phyloP scores from a whole-genome alignment of 495 filamentous ascomycete genomes.

The Opeltia flavorubescens region DNA sequence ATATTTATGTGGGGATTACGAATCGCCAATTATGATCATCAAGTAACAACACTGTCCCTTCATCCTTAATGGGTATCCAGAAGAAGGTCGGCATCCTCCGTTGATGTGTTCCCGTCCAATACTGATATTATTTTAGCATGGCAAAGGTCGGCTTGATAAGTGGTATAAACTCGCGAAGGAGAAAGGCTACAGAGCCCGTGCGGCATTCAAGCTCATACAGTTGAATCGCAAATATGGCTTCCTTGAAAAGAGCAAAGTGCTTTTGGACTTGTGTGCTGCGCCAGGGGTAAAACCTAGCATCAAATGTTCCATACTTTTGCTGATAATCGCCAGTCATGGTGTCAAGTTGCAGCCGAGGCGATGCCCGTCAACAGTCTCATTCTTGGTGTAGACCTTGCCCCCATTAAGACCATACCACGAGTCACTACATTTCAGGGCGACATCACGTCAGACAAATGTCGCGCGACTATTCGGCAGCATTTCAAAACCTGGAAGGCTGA shows the following conservation, averaged over 20 bases:
- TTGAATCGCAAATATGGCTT: constrained; percentile 99
- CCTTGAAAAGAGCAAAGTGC: constrained; percentile 87
- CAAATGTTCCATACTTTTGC: constrained; percentile 10
- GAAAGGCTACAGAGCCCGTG: constrained; percentile 91
- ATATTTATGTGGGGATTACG: no score
- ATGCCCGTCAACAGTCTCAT: constrained; percentile 88
- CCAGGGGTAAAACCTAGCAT: constrained; percentile 62
- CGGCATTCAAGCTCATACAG: constrained; percentile 97
- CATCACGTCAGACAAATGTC: constrained; percentile 94
- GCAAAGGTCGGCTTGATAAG: constrained; percentile 45
- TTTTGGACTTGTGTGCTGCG: constrained; percentile 93
- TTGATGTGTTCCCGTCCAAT: constrained; percentile 3
- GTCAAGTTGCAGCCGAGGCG: constrained; percentile 90
- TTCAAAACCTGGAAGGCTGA: constrained; percentile 97
- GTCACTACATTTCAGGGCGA: constrained; percentile 93
- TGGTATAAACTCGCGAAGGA: constrained; percentile 82
- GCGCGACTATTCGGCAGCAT: constrained; percentile 78
- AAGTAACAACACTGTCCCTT: background rate
- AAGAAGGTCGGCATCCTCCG: constrained; percentile 53
- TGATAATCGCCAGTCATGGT: constrained; percentile 64
- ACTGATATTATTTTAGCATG: constrained; percentile 42
- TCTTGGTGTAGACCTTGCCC: constrained; percentile 85
- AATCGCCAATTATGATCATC: no score
- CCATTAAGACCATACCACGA: constrained; percentile 89
- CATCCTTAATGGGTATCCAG: constrained; percentile 72